These are phyloP conservation scores for Santalum album DNA, from an alignment of 164 flowering plant genomes.

Conservation along the genomic window DNA sequence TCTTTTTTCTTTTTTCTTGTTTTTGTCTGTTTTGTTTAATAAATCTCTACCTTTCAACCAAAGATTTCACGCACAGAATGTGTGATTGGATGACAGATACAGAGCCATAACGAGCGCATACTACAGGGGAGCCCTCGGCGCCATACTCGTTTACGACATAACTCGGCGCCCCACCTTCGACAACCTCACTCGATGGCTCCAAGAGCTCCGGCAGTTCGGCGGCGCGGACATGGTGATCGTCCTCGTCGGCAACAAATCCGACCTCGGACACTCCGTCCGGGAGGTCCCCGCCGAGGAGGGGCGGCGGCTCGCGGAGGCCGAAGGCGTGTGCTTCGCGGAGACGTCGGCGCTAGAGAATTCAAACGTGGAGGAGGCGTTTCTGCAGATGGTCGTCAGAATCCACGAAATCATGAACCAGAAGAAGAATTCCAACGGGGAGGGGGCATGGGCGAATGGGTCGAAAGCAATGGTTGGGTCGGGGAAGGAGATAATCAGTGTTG, in stretches of 20 bases:
- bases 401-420: conserved; percentile 36
- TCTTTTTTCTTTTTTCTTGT: too few relatives aligned
- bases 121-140: conserved; percentile 77
- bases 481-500: conserved; percentile 25
- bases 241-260: conserved; percentile 72
- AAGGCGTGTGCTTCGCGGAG: conserved; percentile 57
- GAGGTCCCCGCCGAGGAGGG: conserved; percentile 55
- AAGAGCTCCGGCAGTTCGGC: conserved; percentile 48
- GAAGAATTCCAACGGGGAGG: conserved; percentile 33
- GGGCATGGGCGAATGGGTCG: conserved; percentile 11
- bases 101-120: conserved; percentile 88
- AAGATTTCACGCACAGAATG: too few relatives aligned
- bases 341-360: conserved; percentile 49
- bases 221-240: conserved; percentile 49
- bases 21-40: too few relatives aligned
- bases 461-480: conserved; percentile 14
- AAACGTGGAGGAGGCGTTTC: conserved; percentile 67
- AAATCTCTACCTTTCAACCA: too few relatives aligned
- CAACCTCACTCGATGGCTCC: conserved; percentile 53
- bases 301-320: conserved; percentile 39
- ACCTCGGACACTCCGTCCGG: conserved; percentile 28
- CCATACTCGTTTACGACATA: conserved; percentile 67
- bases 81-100: too few relatives aligned
- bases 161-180: conserved; percentile 49
- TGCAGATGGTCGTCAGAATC: conserved; percentile 48